Evolutionary conservation across 331 rosid species (phyloP), one percentile per base, ranked within the genome.

Genomic region (Cydonia oblonga): DNA sequence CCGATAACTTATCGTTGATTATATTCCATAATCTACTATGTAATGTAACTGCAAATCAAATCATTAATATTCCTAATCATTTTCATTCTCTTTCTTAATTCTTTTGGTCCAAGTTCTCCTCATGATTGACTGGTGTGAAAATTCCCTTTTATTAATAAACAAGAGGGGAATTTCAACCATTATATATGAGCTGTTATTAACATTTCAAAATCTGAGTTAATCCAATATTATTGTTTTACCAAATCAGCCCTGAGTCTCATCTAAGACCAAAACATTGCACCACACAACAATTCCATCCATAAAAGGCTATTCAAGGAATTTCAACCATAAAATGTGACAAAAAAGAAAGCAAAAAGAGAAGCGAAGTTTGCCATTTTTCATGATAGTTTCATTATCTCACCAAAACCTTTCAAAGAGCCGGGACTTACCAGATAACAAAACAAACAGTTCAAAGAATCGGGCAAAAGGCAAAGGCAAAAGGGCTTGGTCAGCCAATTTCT

Each of bases 401-500:
- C 54, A 6, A 49, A 40, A 22, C 8, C 61, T 8, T 54, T 57
- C 29, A 60, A 60, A 7, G 65, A 26, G 15, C 3, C 33, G 12
- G n/a, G 8, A 18, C 24, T 29, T 19, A 62, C 67, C 67, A 30
- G 8, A 18, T 4, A 7, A 28, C 4, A 4, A 5, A 7, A 13
- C 7, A 30, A 16, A 22, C 61, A 22, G 4, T 56, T 23, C 23
- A 54, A 30, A 70, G 7, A 70, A 53, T 70, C 64, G 2, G 35
- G 42, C 40, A 58, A 25, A 58, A 57, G 38, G 33, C 7, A 71
- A 40, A 1, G 42, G 40, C 12, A 72, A 42, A 8, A 60, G 25
- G 64, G 35, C 46, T 60, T 18, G 76, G 44, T 72, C 46, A 72
- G 13, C 68, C 68, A 72, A 60, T 40, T 72, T 26, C 76, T 26